Conservation (phyloP, 208 protist genomes). For the Strigomonas galati region DNA sequence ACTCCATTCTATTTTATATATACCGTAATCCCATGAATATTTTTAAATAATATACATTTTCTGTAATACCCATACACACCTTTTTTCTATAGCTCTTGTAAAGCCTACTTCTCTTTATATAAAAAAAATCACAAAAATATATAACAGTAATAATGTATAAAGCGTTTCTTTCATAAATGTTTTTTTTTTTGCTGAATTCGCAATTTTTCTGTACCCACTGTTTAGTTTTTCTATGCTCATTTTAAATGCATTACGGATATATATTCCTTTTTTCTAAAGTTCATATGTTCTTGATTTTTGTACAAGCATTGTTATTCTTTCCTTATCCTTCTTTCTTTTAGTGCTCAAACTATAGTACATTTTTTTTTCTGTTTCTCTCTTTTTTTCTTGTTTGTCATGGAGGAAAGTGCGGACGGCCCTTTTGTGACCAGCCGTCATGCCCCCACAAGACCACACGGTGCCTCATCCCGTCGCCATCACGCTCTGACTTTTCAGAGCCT, state of each 20-base stretch:
- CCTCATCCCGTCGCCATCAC: background rate
- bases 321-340: background rate
- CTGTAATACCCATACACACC: background rate
- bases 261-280: background rate
- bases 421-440: background rate
- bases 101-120: background rate
- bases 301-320: conserved; percentile 2
- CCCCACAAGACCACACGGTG: background rate
- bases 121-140: background rate
- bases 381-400: background rate
- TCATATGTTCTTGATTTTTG: conserved; percentile 5
- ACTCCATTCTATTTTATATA: background rate
- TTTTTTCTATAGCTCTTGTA: background rate
- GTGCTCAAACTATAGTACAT: background rate
- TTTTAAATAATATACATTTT: background rate
- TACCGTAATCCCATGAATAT: background rate
- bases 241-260: background rate
- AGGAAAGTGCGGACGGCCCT: background rate
- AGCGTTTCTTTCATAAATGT: background rate
- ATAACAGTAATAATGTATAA: background rate
- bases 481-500: too few relatives aligned
- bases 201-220: background rate
- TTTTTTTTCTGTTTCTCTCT: background rate
- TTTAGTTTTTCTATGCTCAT: background rate
- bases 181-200: conserved; percentile 5